Percentiles rank a stretch among this genome's conserved stretches.
These are phyloP conservation scores for Russula sp. DNA, from an alignment of 768 basidiomycete genomes.

Conservation along the genomic window DNA sequence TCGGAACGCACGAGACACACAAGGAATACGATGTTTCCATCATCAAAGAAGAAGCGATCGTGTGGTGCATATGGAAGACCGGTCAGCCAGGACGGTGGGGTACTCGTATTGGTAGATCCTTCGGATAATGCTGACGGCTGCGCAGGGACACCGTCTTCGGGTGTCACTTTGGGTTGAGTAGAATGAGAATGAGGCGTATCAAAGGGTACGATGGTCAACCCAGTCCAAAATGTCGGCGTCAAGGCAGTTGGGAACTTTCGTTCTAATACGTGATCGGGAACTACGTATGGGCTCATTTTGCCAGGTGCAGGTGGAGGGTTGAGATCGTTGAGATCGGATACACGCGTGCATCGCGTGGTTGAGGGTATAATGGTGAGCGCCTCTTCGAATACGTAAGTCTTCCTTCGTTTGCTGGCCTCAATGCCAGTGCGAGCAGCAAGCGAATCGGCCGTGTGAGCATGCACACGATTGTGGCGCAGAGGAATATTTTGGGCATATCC, in stretches of 20 bases:
- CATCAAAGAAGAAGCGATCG: background rate
- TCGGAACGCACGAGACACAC: background rate
- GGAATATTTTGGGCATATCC: too few relatives aligned
- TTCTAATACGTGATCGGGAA: too few relatives aligned
- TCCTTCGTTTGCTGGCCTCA: background rate
- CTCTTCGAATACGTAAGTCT: background rate
- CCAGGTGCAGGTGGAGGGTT: background rate
- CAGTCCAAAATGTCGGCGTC: background rate
- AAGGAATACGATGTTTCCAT: slow-evolving; percentile 5
- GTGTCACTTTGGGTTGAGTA: background rate
- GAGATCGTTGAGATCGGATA: background rate
- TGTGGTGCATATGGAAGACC: background rate
- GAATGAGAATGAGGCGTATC: background rate
- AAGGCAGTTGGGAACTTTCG: too few relatives aligned
- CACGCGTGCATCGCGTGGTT: background rate
- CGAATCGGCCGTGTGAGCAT: too few relatives aligned
- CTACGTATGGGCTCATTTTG: background rate
- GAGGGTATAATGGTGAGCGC: background rate
- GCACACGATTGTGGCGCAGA: too few relatives aligned
- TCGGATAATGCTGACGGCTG: background rate
- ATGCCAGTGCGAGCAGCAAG: too few relatives aligned
- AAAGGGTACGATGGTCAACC: slow-evolving; percentile 1
- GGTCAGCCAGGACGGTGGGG: background rate
- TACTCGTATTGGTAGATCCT: background rate
- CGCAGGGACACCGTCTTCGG: background rate